phyloP scores from a whole-genome alignment of 2,329 filamentous ascomycete species.

The Alternaria tenuissima region DNA sequence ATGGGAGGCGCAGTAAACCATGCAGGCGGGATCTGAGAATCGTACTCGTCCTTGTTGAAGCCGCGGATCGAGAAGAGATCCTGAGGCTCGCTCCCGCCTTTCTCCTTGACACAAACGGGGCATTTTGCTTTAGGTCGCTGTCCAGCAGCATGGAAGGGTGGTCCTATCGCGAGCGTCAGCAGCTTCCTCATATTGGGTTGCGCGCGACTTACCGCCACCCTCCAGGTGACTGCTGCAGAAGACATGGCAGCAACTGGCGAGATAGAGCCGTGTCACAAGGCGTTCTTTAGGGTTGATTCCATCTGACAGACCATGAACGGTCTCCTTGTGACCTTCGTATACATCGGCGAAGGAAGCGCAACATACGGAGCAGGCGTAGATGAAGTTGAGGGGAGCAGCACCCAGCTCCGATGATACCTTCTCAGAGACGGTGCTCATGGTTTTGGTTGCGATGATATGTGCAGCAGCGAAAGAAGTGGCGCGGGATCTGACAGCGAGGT shows the following conservation, averaged over 20 bases:
- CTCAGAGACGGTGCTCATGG: conserved; percentile 24
- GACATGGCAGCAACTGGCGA: conserved; percentile 60
- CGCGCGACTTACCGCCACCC: conserved; percentile 54
- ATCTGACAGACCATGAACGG: conserved; percentile 49
- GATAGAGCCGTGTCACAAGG: conserved; percentile 56
- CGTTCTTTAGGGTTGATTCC: conserved; percentile 48
- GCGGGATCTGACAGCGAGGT: conserved; percentile 2
- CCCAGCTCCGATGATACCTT: conserved; percentile 37
- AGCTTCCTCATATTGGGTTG: not conserved
- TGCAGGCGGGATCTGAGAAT: conserved; percentile 52
- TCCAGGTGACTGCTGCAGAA: conserved; percentile 59
- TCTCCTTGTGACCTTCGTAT: conserved; percentile 51
- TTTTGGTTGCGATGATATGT: not conserved
- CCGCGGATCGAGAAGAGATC: conserved; percentile 57
- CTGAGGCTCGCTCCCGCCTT: conserved; percentile 44
- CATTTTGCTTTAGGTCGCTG: conserved; percentile 55
- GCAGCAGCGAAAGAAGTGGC: conserved; percentile 4
- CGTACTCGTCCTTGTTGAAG: conserved; percentile 52
- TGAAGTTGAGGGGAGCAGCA: conserved; percentile 51
- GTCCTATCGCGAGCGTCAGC: conserved; percentile 43
- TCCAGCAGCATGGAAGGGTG: conserved; percentile 55
- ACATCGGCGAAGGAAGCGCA: conserved; percentile 56
- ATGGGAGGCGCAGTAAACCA: conserved; percentile 58
- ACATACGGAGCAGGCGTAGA: conserved; percentile 60
- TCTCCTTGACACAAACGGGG: conserved; percentile 54